A percentile compares a stretch with the other conserved stretches of the same genome.
Evolutionary conservation across 2,329 filamentous ascomycete species (phyloP).

Genomic region (Talaromyces sp.): DNA sequence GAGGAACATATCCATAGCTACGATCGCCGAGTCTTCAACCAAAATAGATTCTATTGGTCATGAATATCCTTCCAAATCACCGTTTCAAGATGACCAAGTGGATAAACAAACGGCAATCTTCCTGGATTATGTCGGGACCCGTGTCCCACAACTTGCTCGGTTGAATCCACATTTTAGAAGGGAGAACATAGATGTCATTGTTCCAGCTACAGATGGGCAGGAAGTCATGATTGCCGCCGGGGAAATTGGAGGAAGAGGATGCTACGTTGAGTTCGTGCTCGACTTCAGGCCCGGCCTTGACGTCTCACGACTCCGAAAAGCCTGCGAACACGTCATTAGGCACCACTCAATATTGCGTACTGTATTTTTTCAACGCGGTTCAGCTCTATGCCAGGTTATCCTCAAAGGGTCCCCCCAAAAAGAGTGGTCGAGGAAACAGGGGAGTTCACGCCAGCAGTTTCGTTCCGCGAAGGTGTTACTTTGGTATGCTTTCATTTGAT

Average conservation of each 20-base stretch:
- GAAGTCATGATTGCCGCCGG: neutral
- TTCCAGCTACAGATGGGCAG: neutral
- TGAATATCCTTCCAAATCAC: neutral
- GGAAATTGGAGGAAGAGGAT: neutral
- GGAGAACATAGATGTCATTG: neutral
- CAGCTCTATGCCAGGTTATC: neutral
- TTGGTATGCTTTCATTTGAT: neutral
- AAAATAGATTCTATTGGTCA: neutral
- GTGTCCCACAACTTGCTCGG: neutral
- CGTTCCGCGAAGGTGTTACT: neutral
- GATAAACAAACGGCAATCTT: neutral
- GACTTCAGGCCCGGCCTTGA: neutral
- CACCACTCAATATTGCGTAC: neutral
- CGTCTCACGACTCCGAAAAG: neutral
- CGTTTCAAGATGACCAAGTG: neutral
- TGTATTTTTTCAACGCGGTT: neutral
- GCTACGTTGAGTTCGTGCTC: neutral
- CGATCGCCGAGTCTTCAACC: neutral
- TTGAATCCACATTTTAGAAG: neutral
- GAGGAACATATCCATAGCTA: neutral
- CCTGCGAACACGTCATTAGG: neutral
- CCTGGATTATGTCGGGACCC: neutral
- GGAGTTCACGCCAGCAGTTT: neutral
- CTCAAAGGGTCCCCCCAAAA: neutral
- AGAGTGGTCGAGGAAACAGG: conserved; percentile 19